Conservation (phyloP, 441 rosid species). For the Corymbia calophylla region DNA sequence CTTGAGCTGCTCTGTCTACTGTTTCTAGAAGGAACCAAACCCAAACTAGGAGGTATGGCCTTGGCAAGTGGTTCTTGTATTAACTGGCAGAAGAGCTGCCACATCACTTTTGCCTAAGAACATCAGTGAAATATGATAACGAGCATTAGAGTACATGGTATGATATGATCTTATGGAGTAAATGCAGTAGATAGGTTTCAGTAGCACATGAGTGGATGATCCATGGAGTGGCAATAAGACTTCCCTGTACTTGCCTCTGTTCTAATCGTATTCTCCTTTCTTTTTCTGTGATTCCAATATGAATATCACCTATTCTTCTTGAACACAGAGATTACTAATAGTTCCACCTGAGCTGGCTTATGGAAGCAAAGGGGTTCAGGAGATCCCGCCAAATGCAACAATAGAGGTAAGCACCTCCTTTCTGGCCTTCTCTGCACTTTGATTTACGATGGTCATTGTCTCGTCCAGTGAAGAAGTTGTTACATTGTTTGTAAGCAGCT, state of each 20-base stretch:
- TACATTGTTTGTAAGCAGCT: background rate
- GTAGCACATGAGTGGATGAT: background rate
- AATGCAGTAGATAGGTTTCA: background rate
- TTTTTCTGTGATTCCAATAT: background rate
- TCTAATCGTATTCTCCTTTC: background rate
- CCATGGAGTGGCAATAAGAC: background rate
- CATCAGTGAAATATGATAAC: background rate
- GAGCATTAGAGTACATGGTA: background rate
- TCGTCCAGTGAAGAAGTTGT: background rate
- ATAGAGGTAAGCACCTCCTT: conserved; percentile 37
- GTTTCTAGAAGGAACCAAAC: background rate
- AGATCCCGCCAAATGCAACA: conserved; percentile 72
- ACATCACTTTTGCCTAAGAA: background rate
- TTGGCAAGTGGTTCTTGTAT: background rate
- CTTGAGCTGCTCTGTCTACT: background rate
- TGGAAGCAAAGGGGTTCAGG: conserved; percentile 72
- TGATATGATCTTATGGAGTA: background rate
- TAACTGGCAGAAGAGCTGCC: background rate
- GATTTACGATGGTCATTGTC: background rate
- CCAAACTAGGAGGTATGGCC: background rate
- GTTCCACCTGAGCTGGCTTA: conserved; percentile 88
- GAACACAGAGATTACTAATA: conserved; percentile 56
- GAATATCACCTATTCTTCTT: background rate
- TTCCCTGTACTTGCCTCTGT: background rate
- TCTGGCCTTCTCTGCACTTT: background rate